Base-by-base conservation (phyloP, 768 basidiomycete genomes). In the Bullera alba region DNA sequence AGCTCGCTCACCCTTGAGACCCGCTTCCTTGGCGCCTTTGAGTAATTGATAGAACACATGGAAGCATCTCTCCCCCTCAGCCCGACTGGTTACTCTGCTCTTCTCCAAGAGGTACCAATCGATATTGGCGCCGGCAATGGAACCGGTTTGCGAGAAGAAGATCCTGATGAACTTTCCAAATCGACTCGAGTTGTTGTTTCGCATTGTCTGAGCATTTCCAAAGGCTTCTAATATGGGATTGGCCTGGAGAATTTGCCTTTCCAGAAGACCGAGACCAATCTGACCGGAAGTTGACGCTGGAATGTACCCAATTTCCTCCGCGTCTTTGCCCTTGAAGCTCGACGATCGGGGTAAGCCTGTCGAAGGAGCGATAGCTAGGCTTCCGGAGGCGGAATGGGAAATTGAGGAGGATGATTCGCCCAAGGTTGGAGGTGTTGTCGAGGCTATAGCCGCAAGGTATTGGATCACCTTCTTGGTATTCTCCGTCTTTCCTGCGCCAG, bases 91-190 rank as follows among this genome's bases (percentile, higher is more conserved):
- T 2, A 99, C 93, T 56, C 95, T 76, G 65, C 89, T 92, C 78
- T 99, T 99, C 77, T 99, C 95, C 50, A 99, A 76, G 26, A 99
- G 77, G 70, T 99, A 99, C 95, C 95, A 97, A 71, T 99, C 92
- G 53, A 97, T 90, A 67, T 91, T 96, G 22, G 95, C 95, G 0
- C 95, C 95, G 0, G 91, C 86, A 50, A 99, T 99, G 58, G 88
- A 89, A 2, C 93, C 92, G 57, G 87, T 83, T 0, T 86, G 83
- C 1, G 87, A 81, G 73, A 99, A 99, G 66, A 85, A 86, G 54
- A 99, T 97, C 38, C 90, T 79, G 41, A 99, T 87, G 70, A 99
- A 99, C 74, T 99, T 99, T 19, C 74, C 75, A 70, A 99, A 99
- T 32, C 95, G 86, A 79, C 87, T 90, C 1, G 95, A 97, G 67